phyloP scores from a whole-genome alignment of 2,329 filamentous ascomycete genomes.

The Phaeosphaeriaceae sp. region DNA sequence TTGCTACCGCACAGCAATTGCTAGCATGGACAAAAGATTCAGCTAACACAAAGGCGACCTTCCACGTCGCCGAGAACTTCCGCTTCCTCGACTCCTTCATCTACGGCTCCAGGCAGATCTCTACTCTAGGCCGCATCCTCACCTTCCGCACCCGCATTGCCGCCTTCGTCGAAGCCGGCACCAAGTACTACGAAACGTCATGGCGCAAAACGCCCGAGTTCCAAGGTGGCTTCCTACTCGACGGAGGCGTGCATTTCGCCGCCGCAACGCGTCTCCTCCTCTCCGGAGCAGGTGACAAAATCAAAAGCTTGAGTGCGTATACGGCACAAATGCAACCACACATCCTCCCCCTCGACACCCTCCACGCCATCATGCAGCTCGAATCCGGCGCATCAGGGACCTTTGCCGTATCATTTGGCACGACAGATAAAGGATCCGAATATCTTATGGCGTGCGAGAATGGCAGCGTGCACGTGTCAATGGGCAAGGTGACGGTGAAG shows the following conservation, averaged over 20 bases:
- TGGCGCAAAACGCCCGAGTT: constrained; percentile 75
- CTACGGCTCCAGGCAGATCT: constrained; percentile 60
- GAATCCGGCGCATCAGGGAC: constrained; percentile 64
- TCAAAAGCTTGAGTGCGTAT: constrained; percentile 62
- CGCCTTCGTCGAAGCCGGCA: constrained; percentile 55
- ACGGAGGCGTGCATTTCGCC: constrained; percentile 77
- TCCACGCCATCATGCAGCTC: constrained; percentile 66
- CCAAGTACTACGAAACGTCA: constrained; percentile 64
- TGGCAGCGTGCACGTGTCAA: constrained; percentile 61
- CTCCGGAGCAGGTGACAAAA: constrained; percentile 50
- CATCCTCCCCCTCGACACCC: constrained; percentile 72
- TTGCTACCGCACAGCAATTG: constrained; percentile 60
- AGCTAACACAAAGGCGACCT: constrained; percentile 51
- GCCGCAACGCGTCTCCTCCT: constrained; percentile 70
- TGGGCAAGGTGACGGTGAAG: constrained; percentile 49
- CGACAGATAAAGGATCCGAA: constrained; percentile 62
- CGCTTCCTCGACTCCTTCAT: constrained; percentile 67
- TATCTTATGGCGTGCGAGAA: constrained; percentile 66
- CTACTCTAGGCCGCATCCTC: constrained; percentile 62
- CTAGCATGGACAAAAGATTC: constrained; percentile 54
- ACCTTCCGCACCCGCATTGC: constrained; percentile 62
- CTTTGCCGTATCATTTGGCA: constrained; percentile 66
- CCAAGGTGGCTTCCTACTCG: constrained; percentile 79
- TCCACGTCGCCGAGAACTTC: constrained; percentile 73
- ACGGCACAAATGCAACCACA: constrained; percentile 63